phyloP scores from a whole-genome alignment of 768 basidiomycete species.

The Mycena indigotica region DNA sequence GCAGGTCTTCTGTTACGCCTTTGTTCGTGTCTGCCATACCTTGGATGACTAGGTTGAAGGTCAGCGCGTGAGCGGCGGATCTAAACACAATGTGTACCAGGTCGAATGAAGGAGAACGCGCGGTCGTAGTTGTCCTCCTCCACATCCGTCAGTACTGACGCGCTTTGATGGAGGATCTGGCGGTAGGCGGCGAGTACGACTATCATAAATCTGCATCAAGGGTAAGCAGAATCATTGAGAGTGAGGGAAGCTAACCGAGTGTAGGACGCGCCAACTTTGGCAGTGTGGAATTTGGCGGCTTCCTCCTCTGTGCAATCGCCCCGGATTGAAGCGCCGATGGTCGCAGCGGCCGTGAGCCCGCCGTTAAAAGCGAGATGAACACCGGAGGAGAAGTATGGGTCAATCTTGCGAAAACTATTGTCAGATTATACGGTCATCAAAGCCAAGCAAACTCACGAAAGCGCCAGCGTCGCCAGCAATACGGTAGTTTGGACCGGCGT shows the following conservation, averaged over 20 bases:
- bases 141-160: slow-evolving; percentile 42
- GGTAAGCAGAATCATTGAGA: not conserved
- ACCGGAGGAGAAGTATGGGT: slow-evolving; percentile 49
- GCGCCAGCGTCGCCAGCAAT: slow-evolving; percentile 37
- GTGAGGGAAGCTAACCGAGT: slow-evolving; percentile 29
- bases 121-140: slow-evolving; percentile 52
- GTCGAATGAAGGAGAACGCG: slow-evolving; percentile 46
- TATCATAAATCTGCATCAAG: slow-evolving; percentile 39
- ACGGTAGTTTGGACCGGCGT: slow-evolving; percentile 36
- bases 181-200: slow-evolving; percentile 52
- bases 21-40: slow-evolving; percentile 28
- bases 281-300: slow-evolving; percentile 34
- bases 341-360: slow-evolving; percentile 38
- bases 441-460: not conserved
- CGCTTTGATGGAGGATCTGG: slow-evolving; percentile 45
- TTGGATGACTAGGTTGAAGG: slow-evolving; percentile 28
- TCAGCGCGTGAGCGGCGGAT: not conserved
- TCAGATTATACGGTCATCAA: slow-evolving; percentile 7
- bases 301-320: slow-evolving; percentile 33
- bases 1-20: slow-evolving; percentile 13
- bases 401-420: slow-evolving; percentile 31
- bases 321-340: slow-evolving; percentile 36
- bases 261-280: slow-evolving; percentile 36
- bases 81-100: slow-evolving; percentile 27
- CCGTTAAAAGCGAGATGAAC: slow-evolving; percentile 43